Base-by-base conservation (phyloP, 768 basidiomycete species). In the Pleurotus cornucopiae region DNA sequence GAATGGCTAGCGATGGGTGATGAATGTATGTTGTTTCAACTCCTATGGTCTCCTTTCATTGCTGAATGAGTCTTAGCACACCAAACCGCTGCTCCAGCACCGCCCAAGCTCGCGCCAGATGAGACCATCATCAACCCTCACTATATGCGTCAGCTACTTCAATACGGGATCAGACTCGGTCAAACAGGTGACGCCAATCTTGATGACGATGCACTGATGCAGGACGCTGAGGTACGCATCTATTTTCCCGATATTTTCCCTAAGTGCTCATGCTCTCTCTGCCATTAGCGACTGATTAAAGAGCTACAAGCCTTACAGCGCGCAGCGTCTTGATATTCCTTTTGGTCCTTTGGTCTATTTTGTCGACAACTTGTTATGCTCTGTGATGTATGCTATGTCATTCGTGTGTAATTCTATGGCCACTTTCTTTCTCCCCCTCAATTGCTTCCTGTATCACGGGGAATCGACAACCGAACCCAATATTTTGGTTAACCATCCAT, bases 101-200 rank as follows among this genome's bases (percentile, higher is more conserved):
- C 16, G 34, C 56, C 51, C 49, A 25, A 30, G 48, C 69, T 77
- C 43, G 70, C 73, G 18, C 61, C 67, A 4, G 74, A 89, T 57
- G 87, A 91, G 66, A 84, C 85, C 0, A 75, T 91, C 53, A 91
- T 91, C 63, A 87, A 85, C 60, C 86, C 88, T 2, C 82, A 86
- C 66, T 91, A 88, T 69, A 91, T 91, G 89, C 73, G 73, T 54
- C 89, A 91, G 62, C 66, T 91, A 46, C 71, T 91, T 44, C 67
- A 80, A 57, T 89, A 91, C 64, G 87, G 88, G 6, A 84, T 91
- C 58, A 77, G 74, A 55, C 73, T 88, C 2, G 86, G 86, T 12
- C 71, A 68, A 51, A 60, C 70, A 16, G 67, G 71, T 58, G 70
- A 65, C 5, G 69, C 70, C 14, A 69, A 74, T 38, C 73, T 81